Evolutionary conservation across 106 monocot species (phyloP), one percentile per base, ranked within the genome.

Genomic region (Allium fistulosum): DNA sequence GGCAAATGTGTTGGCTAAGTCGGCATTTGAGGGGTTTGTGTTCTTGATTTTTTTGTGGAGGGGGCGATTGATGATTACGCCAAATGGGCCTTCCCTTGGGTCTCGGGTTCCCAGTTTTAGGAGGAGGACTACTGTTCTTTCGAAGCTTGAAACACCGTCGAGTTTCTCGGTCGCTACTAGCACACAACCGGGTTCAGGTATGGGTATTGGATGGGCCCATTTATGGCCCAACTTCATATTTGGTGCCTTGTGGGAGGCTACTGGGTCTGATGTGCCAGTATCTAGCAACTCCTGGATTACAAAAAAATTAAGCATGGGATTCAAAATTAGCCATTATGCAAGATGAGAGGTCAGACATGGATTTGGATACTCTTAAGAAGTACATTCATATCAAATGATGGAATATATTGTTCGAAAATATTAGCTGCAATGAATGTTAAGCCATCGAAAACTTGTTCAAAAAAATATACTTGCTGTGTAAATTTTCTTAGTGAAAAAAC

Each of bases 131-230:
- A 97, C 91, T 13, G 78, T 84, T 73, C 96, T 83, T 57, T 91
- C 86, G 53, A 97, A 97, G 78, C 59, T 88, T 51, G 53, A 71
- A 2, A 85, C 80, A 0, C 91, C 84, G 59, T 97, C 96, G 17
- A 97, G 91, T 75, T 88, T 85, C 52, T 97, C 88, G 15, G 96
- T 92, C 11, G 96, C 88, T 52, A 97, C 74, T 53, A 97, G 53
- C 9, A 97, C 71, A 49, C 96, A 92, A 14, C 96, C 96, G 15
- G 85, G 78, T 67, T 97, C 96, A 1, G 96, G 91, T 26, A 81
- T 68, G 22, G 83, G 67, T 28, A 96, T 80, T 18, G 91, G 84
- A 62, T 96, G 96, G 13, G 91, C 96, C 96, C 96, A 97, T 55
- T 82, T 88, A 46, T 46, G 71, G 63, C 75, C 73, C 16, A 80